Conservation (phyloP, 2,329 filamentous ascomycete genomes). For the Rutstroemia sp. region DNA sequence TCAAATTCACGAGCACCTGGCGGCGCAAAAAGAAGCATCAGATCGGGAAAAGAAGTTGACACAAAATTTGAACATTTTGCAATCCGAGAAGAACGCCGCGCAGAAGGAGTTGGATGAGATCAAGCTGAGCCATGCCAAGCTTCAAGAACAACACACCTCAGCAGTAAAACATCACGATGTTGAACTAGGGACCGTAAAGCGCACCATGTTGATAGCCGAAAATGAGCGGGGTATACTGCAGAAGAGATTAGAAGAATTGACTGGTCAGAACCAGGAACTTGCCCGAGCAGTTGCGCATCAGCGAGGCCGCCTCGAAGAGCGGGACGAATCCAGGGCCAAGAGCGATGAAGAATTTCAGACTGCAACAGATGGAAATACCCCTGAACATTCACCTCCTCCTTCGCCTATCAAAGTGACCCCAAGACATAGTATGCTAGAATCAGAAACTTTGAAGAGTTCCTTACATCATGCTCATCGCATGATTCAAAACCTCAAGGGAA, state of each 20-base stretch:
- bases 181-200: constrained; percentile 76
- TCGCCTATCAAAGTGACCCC: constrained; percentile 90
- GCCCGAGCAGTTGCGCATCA: constrained; percentile 74
- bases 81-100: constrained; percentile 66
- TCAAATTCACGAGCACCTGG: constrained; percentile 75
- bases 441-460: constrained; percentile 90
- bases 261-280: constrained; percentile 83
- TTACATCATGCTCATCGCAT: constrained; percentile 91
- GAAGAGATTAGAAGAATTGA: constrained; percentile 80
- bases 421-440: constrained; percentile 84
- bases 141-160: constrained; percentile 72
- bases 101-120: constrained; percentile 90
- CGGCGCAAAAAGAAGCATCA: constrained; percentile 64
- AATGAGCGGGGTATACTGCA: constrained; percentile 71
- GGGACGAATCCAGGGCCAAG: constrained; percentile 49
- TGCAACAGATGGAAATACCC: constrained; percentile 62
- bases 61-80: constrained; percentile 61
- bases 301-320: constrained; percentile 59
- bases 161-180: constrained; percentile 79
- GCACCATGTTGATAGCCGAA: constrained; percentile 71
- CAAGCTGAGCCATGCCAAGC: constrained; percentile 69
- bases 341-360: constrained; percentile 58
- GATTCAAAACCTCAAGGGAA: constrained; percentile 91
- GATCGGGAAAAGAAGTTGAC: constrained; percentile 79
- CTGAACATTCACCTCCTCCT: constrained; percentile 82